Percentiles rank a stretch among this genome's conserved stretches.
phyloP scores from a whole-genome alignment of 352 stramenopile species.

The Globisporangium recalcitrans region DNA sequence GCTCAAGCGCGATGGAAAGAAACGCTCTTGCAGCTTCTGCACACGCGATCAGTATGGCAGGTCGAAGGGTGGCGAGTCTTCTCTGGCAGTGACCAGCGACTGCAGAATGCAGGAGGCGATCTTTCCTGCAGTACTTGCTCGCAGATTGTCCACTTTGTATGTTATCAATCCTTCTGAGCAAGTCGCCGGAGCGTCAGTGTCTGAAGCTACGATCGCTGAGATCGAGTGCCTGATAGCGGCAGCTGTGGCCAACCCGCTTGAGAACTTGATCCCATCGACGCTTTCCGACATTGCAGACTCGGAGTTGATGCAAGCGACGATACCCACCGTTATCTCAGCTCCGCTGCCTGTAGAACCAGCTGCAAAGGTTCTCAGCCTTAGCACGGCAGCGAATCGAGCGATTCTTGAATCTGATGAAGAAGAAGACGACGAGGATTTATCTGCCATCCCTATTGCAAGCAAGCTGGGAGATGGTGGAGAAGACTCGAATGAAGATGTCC shows the following conservation, averaged over 20 bases:
- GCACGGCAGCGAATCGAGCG: background rate
- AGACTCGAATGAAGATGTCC: slow-evolving; percentile 34
- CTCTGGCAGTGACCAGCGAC: background rate
- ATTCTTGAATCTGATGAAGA: slow-evolving; percentile 14
- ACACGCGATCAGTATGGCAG: slow-evolving; percentile 44
- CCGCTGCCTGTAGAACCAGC: background rate
- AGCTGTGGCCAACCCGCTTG: background rate
- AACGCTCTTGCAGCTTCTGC: slow-evolving; percentile 25
- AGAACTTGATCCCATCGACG: slow-evolving; percentile 19
- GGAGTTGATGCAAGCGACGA: slow-evolving; percentile 37
- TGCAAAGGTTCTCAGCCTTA: slow-evolving; percentile 3
- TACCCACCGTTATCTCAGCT: slow-evolving; percentile 3
- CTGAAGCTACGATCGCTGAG: slow-evolving; percentile 24
- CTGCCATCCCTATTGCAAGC: background rate
- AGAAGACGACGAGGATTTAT: slow-evolving; percentile 23
- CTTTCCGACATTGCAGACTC: slow-evolving; percentile 55
- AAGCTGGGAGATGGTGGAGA: slow-evolving; percentile 14
- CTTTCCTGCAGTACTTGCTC: slow-evolving; percentile 15
- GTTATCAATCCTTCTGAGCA: background rate
- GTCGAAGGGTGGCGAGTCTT: slow-evolving; percentile 26
- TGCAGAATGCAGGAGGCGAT: background rate
- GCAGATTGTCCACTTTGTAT: slow-evolving; percentile 19
- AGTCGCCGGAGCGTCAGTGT: slow-evolving; percentile 11
- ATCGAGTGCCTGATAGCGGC: slow-evolving; percentile 21
- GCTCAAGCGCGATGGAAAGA: slow-evolving; percentile 30